Percentiles rank a stretch among this genome's conserved stretches.
Evolutionary conservation across 1,139 yeast species (phyloP).

Genomic region (Taphrina sp.): DNA sequence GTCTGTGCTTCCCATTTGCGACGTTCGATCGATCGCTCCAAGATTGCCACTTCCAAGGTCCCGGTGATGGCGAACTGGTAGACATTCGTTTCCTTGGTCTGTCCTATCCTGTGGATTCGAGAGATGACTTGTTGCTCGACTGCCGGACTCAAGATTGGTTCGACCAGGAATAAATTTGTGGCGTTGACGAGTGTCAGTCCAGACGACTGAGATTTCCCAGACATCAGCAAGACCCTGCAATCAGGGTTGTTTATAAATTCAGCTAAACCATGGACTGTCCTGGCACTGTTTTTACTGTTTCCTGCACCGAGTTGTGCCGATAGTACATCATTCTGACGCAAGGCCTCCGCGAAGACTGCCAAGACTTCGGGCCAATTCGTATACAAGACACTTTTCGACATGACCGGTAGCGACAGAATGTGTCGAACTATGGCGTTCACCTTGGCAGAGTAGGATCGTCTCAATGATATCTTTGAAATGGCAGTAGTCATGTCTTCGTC

Average conservation of each 20-base stretch:
- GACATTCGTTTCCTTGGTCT: slow-evolving; percentile 70
- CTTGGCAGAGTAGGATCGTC: slow-evolving; percentile 70
- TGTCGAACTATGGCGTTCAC: slow-evolving; percentile 79
- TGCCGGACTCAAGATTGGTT: slow-evolving; percentile 85
- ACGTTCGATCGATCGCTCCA: slow-evolving; percentile 44
- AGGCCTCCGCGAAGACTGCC: slow-evolving; percentile 63
- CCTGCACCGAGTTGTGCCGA: slow-evolving; percentile 46
- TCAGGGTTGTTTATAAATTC: slow-evolving; percentile 62
- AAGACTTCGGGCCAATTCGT: slow-evolving; percentile 52
- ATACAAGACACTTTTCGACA: slow-evolving; percentile 17
- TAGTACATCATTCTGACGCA: slow-evolving; percentile 57
- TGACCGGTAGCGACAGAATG: slow-evolving; percentile 42
- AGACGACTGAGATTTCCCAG: slow-evolving; percentile 72
- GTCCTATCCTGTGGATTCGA: slow-evolving; percentile 90
- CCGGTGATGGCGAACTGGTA: slow-evolving; percentile 86
- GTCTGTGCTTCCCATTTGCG: background rate
- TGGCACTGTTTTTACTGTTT: slow-evolving; percentile 49
- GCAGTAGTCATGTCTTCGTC: too few species aligned
- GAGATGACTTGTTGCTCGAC: slow-evolving; percentile 88
- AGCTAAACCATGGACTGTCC: slow-evolving; percentile 14
- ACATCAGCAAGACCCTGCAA: slow-evolving; percentile 78
- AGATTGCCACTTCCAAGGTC: slow-evolving; percentile 87
- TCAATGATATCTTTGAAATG: too few species aligned
- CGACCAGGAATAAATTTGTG: slow-evolving; percentile 63
- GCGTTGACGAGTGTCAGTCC: slow-evolving; percentile 91